Evolutionary conservation across 169 alveolate species (phyloP), one percentile per base, ranked within the genome.

Genomic region (Neospora caninum): DNA sequence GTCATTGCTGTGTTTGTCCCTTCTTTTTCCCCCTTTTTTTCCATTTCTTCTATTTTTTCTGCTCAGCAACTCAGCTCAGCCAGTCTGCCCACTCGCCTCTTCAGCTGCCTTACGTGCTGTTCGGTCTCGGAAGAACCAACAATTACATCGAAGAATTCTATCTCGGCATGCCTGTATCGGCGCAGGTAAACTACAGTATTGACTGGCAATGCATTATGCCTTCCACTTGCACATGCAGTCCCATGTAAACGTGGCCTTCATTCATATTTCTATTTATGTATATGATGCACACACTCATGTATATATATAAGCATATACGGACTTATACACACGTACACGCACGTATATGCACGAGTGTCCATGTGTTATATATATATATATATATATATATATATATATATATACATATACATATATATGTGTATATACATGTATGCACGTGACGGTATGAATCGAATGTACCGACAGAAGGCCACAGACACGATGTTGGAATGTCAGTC

Each of bases 71-170:
- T 0, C 94, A 92, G 45, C 38, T 92, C 89, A 64, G 91, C 29
- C 94, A 92, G 69, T 80, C 91, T 22, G 94, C 94, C 2, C 94
- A 92, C 69, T 87, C 91, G 2, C 94, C 94, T 0, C 94, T 92
- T 4, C 67, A 87, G 29, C 94, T 92, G 20, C 94, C 94, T 20
- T 92, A 70, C 87, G 94, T 36, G 13, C 42, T 92, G 16, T 92
- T 92, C 64, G 94, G 94, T 39, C 69, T 92, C 41, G 91, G 94
- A 10, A 91, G 87, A 25, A 92, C 94, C 0, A 92, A 92, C 88
- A 92, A 92, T 39, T 92, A 92, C 80, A 88, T 92, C 9, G 94
- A 92, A 58, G 94, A 92, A 67, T 92, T 92, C 38, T 92, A 80
- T 36, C 84, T 82, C 38, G 94, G 94, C 41, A 39, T 92, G 64